A percentile compares a stretch with the other conserved stretches of the same genome.
Conservation (phyloP, 441 rosid genomes). For the Euphorbia celastroides region DNA sequence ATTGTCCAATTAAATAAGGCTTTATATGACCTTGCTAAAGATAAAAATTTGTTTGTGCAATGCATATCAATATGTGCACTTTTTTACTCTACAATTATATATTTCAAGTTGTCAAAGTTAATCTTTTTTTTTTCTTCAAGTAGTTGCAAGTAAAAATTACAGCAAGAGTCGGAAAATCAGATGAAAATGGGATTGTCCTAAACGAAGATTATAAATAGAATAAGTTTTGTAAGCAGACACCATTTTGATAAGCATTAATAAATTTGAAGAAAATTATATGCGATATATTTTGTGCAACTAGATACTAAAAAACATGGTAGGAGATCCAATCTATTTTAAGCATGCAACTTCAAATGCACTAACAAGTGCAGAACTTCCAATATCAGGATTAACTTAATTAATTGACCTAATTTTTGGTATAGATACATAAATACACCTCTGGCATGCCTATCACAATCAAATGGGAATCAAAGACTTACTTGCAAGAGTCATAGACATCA, state of each 20-base stretch:
- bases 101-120: background rate
- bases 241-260: background rate
- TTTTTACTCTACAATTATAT: background rate
- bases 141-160: background rate
- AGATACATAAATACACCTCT: conserved; percentile 10
- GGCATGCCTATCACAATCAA: conserved; percentile 5
- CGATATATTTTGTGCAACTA: background rate
- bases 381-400: background rate
- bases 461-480: conserved; percentile 55
- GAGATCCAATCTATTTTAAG: background rate
- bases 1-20: conserved; percentile 11
- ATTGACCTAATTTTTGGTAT: background rate
- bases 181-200: background rate
- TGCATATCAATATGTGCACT: background rate
- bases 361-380: background rate
- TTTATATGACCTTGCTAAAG: background rate
- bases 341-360: background rate
- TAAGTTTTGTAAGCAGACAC: background rate
- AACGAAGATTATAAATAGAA: background rate
- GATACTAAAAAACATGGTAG: background rate
- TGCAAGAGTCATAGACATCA: conserved; percentile 99
- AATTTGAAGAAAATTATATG: background rate
- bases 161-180: background rate
- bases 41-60: background rate
- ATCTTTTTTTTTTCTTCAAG: background rate